Conservation (phyloP, 2,329 filamentous ascomycete species). For the Sclerotinia minor region DNA sequence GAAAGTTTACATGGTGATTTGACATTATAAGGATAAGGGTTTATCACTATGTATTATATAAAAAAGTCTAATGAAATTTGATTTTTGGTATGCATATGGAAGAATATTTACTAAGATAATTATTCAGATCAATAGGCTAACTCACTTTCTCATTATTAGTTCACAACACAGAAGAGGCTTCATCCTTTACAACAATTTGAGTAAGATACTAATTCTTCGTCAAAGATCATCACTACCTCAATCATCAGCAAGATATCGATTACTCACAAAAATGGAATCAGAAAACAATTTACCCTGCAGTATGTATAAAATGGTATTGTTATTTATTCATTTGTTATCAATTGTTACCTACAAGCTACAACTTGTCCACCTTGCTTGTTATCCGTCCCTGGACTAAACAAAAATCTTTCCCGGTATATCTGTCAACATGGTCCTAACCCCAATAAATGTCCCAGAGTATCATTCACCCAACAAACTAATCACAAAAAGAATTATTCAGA, state of each 20-base stretch:
- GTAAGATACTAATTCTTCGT: no score
- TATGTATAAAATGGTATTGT: not conserved
- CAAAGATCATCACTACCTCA: no score
- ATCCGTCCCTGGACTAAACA: not conserved
- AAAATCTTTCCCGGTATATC: not conserved
- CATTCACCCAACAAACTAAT: not conserved
- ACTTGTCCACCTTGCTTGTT: not conserved
- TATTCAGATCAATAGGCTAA: not conserved
- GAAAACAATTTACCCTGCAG: rapidly evolving
- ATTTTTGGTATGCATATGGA: not conserved
- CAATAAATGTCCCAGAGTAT: not conserved
- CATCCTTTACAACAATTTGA: no score
- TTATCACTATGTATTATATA: not conserved
- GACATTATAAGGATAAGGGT: not conserved
- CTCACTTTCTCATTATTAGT: rapidly evolving
- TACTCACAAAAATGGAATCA: not conserved
- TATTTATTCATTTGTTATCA: not conserved
- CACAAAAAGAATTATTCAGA: not conserved
- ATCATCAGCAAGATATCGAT: not conserved
- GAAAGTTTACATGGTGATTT: no score
- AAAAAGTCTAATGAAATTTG: not conserved
- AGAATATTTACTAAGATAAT: not conserved
- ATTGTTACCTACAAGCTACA: not conserved
- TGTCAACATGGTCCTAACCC: not conserved
- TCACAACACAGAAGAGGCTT: no score